Evolutionary conservation across 805 yeast genomes (phyloP), one percentile per base, ranked within the genome.

Genomic region (Candida manassasensis): DNA sequence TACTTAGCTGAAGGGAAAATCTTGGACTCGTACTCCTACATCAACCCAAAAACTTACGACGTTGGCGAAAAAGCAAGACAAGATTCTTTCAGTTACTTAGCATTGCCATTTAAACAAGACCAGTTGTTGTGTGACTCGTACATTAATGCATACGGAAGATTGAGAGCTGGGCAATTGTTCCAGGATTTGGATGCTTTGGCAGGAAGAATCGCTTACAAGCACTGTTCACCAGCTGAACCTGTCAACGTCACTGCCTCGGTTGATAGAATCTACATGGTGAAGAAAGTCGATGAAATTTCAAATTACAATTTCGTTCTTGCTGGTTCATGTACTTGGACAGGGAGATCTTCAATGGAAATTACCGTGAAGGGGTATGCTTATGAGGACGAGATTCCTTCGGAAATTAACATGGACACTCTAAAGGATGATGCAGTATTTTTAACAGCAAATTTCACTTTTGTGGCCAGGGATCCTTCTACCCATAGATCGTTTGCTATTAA

Each of bases 171-270:
- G 27, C 96, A 88, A 57, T 69, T 89, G 44, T 89, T 89, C 60
- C 96, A 89, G 66, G 97, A 89, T 60, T 67, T 89, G 50, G 97
- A 89, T 54, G 89, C 96, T 4, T 67, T 89, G 41, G 96, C 97
- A 2, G 97, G 97, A 22, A 79, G 90, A 53, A 88, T 89, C 49
- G 95, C 96, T 15, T 84, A 88, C 57, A 75, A 84, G 52, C 97
- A 89, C 57, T 85, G 95, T 61, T 71, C 83, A n/a, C 97, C 97
- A 0, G 94, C 96, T 0, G 88, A 84, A 54, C 97, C 97, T 8
- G 87, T 88, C 59, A 84, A 89, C 55, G 97, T 89, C 28, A 89
- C 97, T 7, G 97, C 97, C 1, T 80, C 93, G 18, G 96, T 89
- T 18, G 97, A 90, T 61, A 69, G 96, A 44, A 86, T 89, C 45